phyloP scores from a whole-genome alignment of 352 stramenopile species.

The Peronospora destructor region DNA sequence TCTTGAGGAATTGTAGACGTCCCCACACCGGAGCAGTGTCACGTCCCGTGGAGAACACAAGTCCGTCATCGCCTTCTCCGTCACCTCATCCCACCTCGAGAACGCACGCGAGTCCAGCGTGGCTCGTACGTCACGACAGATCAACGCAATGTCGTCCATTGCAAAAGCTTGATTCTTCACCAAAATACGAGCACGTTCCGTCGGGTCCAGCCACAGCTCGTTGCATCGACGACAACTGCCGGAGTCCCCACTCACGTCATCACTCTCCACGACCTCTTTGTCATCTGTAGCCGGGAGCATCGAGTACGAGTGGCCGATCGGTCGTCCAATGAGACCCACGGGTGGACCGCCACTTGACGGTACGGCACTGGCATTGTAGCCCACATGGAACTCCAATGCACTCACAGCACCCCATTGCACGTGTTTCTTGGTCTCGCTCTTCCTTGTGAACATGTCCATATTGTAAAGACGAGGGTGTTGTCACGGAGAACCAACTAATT shows the following conservation, averaged over 20 bases:
- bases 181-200: conserved; percentile 40
- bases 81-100: conserved; percentile 26
- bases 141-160: conserved; percentile 39
- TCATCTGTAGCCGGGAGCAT: conserved; percentile 18
- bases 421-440: conserved; percentile 21
- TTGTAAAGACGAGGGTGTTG: background rate
- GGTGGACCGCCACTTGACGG: conserved; percentile 40
- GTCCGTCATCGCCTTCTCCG: conserved; percentile 10
- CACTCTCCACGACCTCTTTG: conserved; percentile 13
- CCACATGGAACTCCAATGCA: conserved; percentile 42
- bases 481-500: background rate
- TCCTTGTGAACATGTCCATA: background rate
- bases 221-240: conserved; percentile 15
- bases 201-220: conserved; percentile 44
- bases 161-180: conserved; percentile 28
- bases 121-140: conserved; percentile 39
- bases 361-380: conserved; percentile 45
- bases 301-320: conserved; percentile 29
- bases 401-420: conserved; percentile 40
- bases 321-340: conserved; percentile 38
- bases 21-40: background rate
- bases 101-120: conserved; percentile 34
- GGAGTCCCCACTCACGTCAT: conserved; percentile 27
- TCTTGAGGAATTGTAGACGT: conserved; percentile 8
- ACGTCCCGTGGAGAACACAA: conserved; percentile 5